phyloP scores from a whole-genome alignment of 164 flowering plant species.

The Liriodendron chinense region DNA sequence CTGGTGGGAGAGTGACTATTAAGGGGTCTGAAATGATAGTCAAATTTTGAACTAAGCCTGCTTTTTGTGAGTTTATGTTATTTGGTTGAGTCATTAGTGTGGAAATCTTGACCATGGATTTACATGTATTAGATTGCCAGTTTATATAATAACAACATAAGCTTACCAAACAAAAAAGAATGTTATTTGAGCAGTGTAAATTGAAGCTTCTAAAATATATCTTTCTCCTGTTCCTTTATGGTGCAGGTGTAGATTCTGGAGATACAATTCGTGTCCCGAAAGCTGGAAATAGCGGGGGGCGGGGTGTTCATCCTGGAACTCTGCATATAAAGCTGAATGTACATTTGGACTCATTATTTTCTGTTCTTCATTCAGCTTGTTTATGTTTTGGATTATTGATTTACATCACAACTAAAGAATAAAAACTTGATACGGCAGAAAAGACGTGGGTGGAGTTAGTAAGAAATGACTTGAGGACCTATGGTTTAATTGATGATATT shows the following conservation, averaged over 20 bases:
- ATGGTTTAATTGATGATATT: too few relatives aligned
- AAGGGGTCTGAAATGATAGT: not conserved
- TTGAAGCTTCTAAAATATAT: not conserved
- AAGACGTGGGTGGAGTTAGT: too few relatives aligned
- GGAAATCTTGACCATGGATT: not conserved
- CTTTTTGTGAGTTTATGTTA: not conserved
- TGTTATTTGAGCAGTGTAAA: not conserved
- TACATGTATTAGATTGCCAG: not conserved
- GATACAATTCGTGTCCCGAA: slow-evolving; percentile 73
- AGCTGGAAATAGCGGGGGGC: slow-evolving; percentile 75
- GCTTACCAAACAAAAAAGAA: too few relatives aligned
- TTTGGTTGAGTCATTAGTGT: not conserved
- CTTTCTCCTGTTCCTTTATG: not conserved
- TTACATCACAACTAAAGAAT: too few relatives aligned
- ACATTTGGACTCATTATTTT: not conserved
- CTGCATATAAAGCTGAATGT: slow-evolving; percentile 71
- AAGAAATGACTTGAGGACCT: too few relatives aligned
- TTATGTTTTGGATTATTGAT: not conserved
- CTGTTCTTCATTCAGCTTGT: not conserved
- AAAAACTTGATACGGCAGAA: too few relatives aligned
- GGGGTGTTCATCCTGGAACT: slow-evolving; percentile 54
- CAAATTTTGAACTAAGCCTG: not conserved
- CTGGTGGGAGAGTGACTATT: too few relatives aligned
- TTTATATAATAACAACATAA: not conserved
- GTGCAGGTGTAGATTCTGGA: slow-evolving; percentile 84